A percentile compares a stretch with the other conserved stretches of the same genome.
phyloP scores from a whole-genome alignment of 768 basidiomycete species.

The Plicaturopsis crispa region DNA sequence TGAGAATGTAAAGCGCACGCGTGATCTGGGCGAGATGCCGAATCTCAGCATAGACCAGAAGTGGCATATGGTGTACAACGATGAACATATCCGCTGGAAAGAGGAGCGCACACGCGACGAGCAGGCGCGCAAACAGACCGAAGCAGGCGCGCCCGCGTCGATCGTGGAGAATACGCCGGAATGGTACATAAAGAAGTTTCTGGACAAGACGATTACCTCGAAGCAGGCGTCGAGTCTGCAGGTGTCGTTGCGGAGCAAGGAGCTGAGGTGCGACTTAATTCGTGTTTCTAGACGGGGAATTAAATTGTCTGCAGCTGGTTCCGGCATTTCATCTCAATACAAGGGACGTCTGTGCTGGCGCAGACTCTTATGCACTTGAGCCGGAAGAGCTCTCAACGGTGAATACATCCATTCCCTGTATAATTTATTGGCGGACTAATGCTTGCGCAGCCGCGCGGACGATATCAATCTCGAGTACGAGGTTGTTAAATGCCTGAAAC shows the following conservation, averaged over 20 bases:
- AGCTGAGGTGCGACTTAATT: constrained; percentile 52
- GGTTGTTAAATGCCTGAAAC: constrained; percentile 79
- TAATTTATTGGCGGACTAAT: constrained; percentile 8
- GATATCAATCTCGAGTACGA: constrained; percentile 81
- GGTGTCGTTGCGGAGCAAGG: constrained; percentile 74
- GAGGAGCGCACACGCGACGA: constrained; percentile 62
- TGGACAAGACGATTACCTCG: constrained; percentile 77
- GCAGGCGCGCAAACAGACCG: constrained; percentile 51
- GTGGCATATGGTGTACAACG: constrained; percentile 84
- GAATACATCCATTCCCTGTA: constrained; percentile 9
- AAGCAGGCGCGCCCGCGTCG: constrained; percentile 44
- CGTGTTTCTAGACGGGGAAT: not conserved
- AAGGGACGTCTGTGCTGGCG: constrained; percentile 80
- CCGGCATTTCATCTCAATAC: constrained; percentile 61
- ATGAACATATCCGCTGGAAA: constrained; percentile 74
- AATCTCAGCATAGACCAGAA: constrained; percentile 73
- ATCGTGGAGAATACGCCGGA: constrained; percentile 72
- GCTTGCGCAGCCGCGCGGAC: constrained; percentile 37
- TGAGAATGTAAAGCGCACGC: constrained; percentile 63
- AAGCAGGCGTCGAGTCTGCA: constrained; percentile 73
- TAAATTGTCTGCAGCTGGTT: constrained; percentile 63
- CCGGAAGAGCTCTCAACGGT: constrained; percentile 62
- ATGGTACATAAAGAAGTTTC: constrained; percentile 88
- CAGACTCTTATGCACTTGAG: constrained; percentile 72
- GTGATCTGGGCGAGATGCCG: constrained; percentile 56